Evolutionary conservation across 2,329 filamentous ascomycete species (phyloP).

Genomic region (Fusarium sp.): DNA sequence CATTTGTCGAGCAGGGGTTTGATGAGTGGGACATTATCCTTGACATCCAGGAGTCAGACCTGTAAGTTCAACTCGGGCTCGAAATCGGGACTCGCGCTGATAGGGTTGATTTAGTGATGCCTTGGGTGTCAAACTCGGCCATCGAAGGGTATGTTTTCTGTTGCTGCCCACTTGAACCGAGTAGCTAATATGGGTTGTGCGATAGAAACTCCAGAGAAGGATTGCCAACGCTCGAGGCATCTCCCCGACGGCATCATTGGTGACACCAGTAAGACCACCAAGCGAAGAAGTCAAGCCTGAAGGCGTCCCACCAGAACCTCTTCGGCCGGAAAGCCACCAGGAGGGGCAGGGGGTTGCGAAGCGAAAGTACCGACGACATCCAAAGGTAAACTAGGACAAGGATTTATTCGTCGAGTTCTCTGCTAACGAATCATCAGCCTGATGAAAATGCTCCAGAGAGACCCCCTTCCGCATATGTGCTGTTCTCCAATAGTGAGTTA

Average conservation of each 20-base stretch:
- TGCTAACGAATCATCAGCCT: constrained; percentile 58
- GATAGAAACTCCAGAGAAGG: constrained; percentile 82
- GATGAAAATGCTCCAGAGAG: constrained; percentile 85
- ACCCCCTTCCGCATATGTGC: constrained; percentile 84
- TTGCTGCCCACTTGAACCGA: not conserved
- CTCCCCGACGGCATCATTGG: constrained; percentile 65
- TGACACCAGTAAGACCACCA: constrained; percentile 61
- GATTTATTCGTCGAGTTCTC: not conserved
- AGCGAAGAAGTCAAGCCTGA: constrained; percentile 69
- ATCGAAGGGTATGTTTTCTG: constrained; percentile 74
- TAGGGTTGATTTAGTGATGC: constrained; percentile 66
- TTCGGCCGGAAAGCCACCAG: constrained; percentile 60
- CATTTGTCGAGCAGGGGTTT: constrained; percentile 83
- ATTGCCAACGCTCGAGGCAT: constrained; percentile 80
- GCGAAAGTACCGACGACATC: constrained; percentile 82
- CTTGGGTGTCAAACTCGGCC: constrained; percentile 82
- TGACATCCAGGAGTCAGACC: constrained; percentile 86
- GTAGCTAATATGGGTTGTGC: constrained; percentile 1
- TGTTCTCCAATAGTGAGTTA: constrained; percentile 84
- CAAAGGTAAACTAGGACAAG: constrained; percentile 67
- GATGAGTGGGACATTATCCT: constrained; percentile 87
- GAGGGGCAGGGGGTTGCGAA: constrained; percentile 65
- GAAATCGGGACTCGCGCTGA: constrained; percentile 29
- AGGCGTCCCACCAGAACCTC: constrained; percentile 61
- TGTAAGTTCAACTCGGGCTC: constrained; percentile 64